These are phyloP conservation scores for Irpex rosettiformis DNA, from an alignment of 1,284 basidiomycete species.

Conservation along the genomic window DNA sequence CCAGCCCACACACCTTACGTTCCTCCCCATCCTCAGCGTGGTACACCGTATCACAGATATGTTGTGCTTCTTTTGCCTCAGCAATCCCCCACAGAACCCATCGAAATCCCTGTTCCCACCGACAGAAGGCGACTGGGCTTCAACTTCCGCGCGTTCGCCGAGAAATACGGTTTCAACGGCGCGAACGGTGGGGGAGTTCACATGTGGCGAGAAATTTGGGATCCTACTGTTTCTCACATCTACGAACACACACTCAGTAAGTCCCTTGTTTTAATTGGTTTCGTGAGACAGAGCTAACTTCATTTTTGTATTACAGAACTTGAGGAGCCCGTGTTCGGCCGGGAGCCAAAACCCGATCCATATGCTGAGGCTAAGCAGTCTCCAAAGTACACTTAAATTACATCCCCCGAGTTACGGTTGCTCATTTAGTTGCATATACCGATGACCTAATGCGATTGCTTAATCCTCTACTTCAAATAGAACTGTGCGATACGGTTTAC, in stretches of 20 bases:
- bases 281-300: slow-evolving; percentile 11
- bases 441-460: not conserved
- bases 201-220: slow-evolving; percentile 85
- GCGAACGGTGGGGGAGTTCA: slow-evolving; percentile 66
- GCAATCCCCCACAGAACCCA: slow-evolving; percentile 30
- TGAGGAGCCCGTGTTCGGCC: slow-evolving; percentile 66
- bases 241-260: slow-evolving; percentile 67
- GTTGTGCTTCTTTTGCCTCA: slow-evolving; percentile 78
- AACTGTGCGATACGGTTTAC: not conserved
- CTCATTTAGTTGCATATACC: not conserved
- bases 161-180: slow-evolving; percentile 49
- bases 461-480: not conserved
- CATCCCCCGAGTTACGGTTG: not conserved
- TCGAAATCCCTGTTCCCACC: slow-evolving; percentile 36
- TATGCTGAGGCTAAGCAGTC: slow-evolving; percentile 55
- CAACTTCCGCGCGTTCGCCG: slow-evolving; percentile 61
- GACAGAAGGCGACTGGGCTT: slow-evolving; percentile 52
- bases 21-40: slow-evolving; percentile 85
- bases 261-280: slow-evolving; percentile 28
- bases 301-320: slow-evolving; percentile 37
- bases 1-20: slow-evolving; percentile 67
- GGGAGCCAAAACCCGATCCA: slow-evolving; percentile 41
- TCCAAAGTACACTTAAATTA: slow-evolving; percentile 41
- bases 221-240: slow-evolving; percentile 60
- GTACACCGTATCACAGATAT: slow-evolving; percentile 87